Conservation (phyloP, 306 rosid genomes). For the Corylus avellana region DNA sequence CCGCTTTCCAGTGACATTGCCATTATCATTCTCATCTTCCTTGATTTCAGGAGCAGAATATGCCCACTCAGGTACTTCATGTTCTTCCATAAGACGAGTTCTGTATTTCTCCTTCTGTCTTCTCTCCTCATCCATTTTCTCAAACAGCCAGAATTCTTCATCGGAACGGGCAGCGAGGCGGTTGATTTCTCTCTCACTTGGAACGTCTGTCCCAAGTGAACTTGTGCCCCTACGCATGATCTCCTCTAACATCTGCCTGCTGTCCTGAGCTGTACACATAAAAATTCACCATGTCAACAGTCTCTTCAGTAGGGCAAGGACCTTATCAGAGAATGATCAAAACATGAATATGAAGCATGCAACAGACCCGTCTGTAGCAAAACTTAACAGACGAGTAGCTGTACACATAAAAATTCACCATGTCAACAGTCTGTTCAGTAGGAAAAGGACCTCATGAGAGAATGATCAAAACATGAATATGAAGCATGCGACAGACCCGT, state of each 20-base stretch:
- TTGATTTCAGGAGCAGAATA: constrained; percentile 59
- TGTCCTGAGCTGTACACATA: constrained; percentile 91
- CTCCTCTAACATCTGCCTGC: constrained; percentile 96
- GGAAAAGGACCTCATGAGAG: not conserved
- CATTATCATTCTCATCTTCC: constrained; percentile 43
- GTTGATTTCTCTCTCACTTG: constrained; percentile 99
- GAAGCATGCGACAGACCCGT: not conserved
- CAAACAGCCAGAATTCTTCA: constrained; percentile 93
- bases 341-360: not conserved
- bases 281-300: constrained; percentile 12
- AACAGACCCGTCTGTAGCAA: not conserved
- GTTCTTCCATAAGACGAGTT: constrained; percentile 95
- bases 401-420: constrained; percentile 17
- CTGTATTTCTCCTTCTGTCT: constrained; percentile 91
- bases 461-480: not conserved
- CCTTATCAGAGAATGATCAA: not conserved
- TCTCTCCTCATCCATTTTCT: constrained; percentile 98
- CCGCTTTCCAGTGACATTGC: constrained; percentile 67
- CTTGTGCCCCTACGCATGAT: constrained; percentile 98
- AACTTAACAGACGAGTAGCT: not conserved
- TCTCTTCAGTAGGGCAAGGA: not conserved
- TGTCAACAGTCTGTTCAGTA: constrained; percentile 4
- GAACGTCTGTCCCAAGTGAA: constrained; percentile 93
- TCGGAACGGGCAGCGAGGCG: constrained; percentile 98
- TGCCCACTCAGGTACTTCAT: constrained; percentile 97